Evolutionary conservation across 2,329 filamentous ascomycete species (phyloP).

Genomic region (Scleromitrula shiraiana): DNA sequence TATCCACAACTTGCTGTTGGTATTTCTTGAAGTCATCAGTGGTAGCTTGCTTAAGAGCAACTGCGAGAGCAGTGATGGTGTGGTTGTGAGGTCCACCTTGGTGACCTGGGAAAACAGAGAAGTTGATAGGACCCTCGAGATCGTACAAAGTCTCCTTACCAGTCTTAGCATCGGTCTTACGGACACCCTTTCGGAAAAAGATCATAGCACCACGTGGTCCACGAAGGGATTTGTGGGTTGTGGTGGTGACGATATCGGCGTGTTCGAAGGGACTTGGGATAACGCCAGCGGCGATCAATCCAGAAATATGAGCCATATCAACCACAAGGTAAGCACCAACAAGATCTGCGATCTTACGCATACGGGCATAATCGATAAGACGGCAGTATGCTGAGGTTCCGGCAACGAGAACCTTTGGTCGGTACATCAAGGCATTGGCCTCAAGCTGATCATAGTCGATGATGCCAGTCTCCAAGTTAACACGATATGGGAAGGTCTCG

Average conservation of each 20-base stretch:
- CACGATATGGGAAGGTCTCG: slow-evolving; percentile 94
- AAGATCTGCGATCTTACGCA: slow-evolving; percentile 91
- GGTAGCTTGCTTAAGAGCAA: slow-evolving; percentile 90
- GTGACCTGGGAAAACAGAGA: slow-evolving; percentile 97
- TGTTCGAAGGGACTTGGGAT: slow-evolving; percentile 88
- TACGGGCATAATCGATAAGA: slow-evolving; percentile 90
- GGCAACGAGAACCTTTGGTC: slow-evolving; percentile 91
- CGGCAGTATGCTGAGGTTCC: slow-evolving; percentile 98
- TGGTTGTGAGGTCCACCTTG: slow-evolving; percentile 99
- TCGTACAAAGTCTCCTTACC: slow-evolving; percentile 89
- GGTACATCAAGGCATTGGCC: slow-evolving; percentile 84
- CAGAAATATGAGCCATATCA: slow-evolving; percentile 98
- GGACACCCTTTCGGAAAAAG: slow-evolving; percentile 97
- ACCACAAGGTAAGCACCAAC: slow-evolving; percentile 92
- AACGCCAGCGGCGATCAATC: slow-evolving; percentile 84
- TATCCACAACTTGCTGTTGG: slow-evolving; percentile 85
- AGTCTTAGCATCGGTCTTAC: slow-evolving; percentile 81
- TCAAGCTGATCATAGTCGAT: slow-evolving; percentile 95
- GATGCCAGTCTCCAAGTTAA: slow-evolving; percentile 81
- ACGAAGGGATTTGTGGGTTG: slow-evolving; percentile 97
- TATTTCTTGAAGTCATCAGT: slow-evolving; percentile 87
- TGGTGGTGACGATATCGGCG: slow-evolving; percentile 96
- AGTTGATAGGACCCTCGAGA: slow-evolving; percentile 93
- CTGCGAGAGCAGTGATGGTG: slow-evolving; percentile 94
- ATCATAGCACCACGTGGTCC: slow-evolving; percentile 99